These are phyloP conservation scores for Neoboletus brunneissimus DNA, from an alignment of 768 basidiomycete species.

Conservation along the genomic window DNA sequence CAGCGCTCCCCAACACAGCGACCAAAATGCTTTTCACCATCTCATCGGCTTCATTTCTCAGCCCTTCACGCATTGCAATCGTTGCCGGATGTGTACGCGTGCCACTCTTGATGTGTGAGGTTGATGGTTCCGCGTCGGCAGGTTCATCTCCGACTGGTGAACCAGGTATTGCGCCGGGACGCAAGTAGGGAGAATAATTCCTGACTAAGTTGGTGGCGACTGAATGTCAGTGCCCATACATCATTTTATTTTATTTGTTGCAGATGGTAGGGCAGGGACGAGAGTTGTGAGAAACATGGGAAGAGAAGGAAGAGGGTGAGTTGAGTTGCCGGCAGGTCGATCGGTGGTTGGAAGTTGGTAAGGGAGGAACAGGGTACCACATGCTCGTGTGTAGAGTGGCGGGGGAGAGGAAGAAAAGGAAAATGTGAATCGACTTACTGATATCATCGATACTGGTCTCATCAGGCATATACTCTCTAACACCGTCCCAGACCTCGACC, in stretches of 20 bases:
- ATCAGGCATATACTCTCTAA: conserved; percentile 65
- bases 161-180: conserved; percentile 27
- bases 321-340: conserved; percentile 24
- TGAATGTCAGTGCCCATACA: conserved; percentile 65
- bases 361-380: conserved; percentile 17
- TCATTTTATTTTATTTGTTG: conserved; percentile 23
- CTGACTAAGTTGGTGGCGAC: conserved; percentile 87
- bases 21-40: conserved; percentile 64
- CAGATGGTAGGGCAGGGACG: conserved; percentile 32
- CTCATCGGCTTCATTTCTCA: conserved; percentile 62
- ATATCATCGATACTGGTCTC: conserved; percentile 77
- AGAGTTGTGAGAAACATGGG: conserved; percentile 21
- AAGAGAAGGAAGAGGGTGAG: conserved; percentile 29
- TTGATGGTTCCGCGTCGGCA: conserved; percentile 1
- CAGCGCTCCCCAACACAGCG: conserved; percentile 24
- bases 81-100: conserved; percentile 63
- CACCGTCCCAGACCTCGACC: conserved; percentile 71
- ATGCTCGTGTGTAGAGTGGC: conserved; percentile 22
- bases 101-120: conserved; percentile 43
- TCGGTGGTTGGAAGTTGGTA: conserved; percentile 27
- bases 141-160: conserved; percentile 6
- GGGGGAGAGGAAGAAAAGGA: conserved; percentile 20
- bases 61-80: conserved; percentile 60
- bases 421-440: conserved; percentile 56
- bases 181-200: conserved; percentile 87